These are phyloP conservation scores for Rubus parviflorus DNA, from an alignment of 306 rosid species.

Conservation along the genomic window DNA sequence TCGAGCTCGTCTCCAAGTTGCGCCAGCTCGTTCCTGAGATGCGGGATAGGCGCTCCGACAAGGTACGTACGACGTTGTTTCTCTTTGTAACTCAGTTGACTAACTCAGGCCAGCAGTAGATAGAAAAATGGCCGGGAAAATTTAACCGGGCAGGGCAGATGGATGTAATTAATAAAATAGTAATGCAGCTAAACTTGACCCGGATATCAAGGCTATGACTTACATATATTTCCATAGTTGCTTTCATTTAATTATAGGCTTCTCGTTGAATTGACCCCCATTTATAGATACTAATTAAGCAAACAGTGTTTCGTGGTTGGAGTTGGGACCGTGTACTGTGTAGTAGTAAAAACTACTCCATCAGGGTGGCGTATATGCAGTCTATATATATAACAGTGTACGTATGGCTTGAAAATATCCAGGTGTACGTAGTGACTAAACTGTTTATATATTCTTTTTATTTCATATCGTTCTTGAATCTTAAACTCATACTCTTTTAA, in stretches of 20 bases:
- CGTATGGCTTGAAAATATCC: background rate
- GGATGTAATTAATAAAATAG: background rate
- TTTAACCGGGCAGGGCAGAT: background rate
- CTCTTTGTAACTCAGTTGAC: conserved; percentile 6
- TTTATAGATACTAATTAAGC: background rate
- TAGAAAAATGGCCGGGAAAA: background rate
- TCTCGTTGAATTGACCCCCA: conserved; percentile 16
- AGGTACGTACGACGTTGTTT: conserved; percentile 45
- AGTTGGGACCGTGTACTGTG: background rate
- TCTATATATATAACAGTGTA: background rate
- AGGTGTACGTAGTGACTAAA: background rate
- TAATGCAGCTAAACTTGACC: conserved; percentile 48
- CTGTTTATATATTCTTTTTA: no score
- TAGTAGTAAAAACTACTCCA: background rate
- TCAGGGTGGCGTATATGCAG: background rate
- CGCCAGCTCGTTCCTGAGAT: conserved; percentile 99
- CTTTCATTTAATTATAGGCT: background rate
- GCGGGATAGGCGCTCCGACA: conserved; percentile 76
- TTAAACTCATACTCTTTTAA: no score
- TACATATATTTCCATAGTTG: conserved; percentile 12
- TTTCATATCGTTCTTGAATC: no score
- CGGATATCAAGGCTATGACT: conserved; percentile 38
- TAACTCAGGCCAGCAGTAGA: background rate
- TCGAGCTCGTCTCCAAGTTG: conserved; percentile 86
- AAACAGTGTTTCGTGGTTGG: conserved; percentile 8